Evolutionary conservation across 176 grass and related monocot species (phyloP), one percentile per base, ranked within the genome.

Genomic region (Triticum turgidum): DNA sequence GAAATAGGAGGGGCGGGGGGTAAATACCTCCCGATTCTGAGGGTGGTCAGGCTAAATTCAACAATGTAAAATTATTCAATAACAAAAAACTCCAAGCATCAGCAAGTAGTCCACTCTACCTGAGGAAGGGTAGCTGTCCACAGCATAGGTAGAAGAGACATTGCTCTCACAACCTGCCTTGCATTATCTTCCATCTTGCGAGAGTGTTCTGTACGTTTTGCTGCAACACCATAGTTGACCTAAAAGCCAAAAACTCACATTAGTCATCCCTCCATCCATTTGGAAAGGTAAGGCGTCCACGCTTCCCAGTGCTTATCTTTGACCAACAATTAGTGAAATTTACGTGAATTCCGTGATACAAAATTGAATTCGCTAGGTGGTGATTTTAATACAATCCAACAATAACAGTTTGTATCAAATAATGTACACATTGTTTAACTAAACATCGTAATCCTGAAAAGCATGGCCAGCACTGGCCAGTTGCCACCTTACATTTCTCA

Each of bases 81-180:
- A 83, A 61, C 14, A 37, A 87, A 81, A 73, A n/a, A 12, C 73
- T 74, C 74, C 33, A 27, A 64, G 38, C n/a, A 74, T 27, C n/a
- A 75, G 20, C 61, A 64, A 75, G 18, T 42, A 29, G 18, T 27
- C 69, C 58, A 44, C 49, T 61, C 20, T 70, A 86, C 84, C 84
- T 86, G 65, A 80, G 84, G 84, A 86, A 86, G 66, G 37, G 22
- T 72, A 71, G 84, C 51, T 86, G 76, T 56, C 37, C 69, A 61
- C 5, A 78, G 11, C 49, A 80, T 39, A 72, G 76, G 20, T 62
- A 86, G 4, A 72, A 80, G 21, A 71, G 6, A 33, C 15, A 47
- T 47, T 61, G 4, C 29, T 80, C 54, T 72, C 22, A 29, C 30
- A 33, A 33, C 9, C 27, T 10, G 6, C 73, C 25, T 76, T 32